Evolutionary conservation across 2,329 filamentous ascomycete species (phyloP), one percentile per base, ranked within the genome.

Genomic region (Claviceps arundinis): DNA sequence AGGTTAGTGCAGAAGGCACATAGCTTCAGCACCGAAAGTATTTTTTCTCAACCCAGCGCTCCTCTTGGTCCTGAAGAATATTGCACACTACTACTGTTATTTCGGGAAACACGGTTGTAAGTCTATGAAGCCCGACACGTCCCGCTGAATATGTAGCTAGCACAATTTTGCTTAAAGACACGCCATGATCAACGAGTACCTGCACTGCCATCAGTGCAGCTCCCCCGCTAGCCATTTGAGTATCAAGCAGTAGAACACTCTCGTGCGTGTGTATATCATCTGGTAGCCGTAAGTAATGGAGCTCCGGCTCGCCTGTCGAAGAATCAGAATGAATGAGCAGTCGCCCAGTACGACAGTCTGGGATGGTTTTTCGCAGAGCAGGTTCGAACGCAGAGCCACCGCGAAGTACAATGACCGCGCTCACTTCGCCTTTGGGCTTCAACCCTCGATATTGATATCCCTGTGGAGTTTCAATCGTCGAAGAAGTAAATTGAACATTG

Each of bases 121-220:
- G 70, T 56, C 93, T 77, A 63, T 93, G 89, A 56, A 97, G 66
- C 0, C 90, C 93, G 59, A 87, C 81, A 57, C 82, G 82, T 8
- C 91, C 91, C 3, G 90, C 91, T 57, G 89, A 85, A 64, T 94
- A 96, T 3, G 91, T 95, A 41, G 95, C 90, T 65, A 97, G 84
- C 37, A 96, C 87, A 57, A 98, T 95, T 57, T 77, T 84, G 46
- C 88, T 80, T 63, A 93, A 84, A 5, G 80, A 72, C 6, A 97
- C 90, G 11, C 93, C 93, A 63, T 97, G 90, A 65, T 98, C 93
- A 16, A 95, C 82, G 50, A 98, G 73, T n/a, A 97, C 88, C 62
- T 93, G 86, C 43, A 97, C 90, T 1, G 93, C 89, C 93, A 98
- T 98, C 53, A 98, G 72, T 1, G 80, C 81, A 16, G 81, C 79